A percentile compares a stretch with the other conserved stretches of the same genome.
Conservation (phyloP, 2,329 filamentous ascomycete species). For the Chaetomium strumarium region DNA sequence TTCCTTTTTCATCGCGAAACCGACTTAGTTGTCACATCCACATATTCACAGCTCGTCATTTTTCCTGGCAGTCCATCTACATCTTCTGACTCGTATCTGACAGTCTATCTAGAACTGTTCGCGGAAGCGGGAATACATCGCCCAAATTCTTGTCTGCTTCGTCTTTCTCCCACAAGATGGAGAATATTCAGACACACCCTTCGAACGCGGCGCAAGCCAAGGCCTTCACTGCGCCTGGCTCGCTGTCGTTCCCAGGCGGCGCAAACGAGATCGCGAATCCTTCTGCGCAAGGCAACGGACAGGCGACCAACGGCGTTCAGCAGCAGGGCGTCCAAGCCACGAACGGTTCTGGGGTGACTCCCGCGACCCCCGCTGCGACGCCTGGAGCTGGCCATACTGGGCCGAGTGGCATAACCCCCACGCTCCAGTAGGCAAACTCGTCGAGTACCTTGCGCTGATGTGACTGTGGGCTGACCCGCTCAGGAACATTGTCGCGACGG, state of each 20-base stretch:
- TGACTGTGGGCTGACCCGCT: slow-evolving; percentile 49
- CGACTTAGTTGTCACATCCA: not conserved
- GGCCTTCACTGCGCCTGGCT: slow-evolving; percentile 88
- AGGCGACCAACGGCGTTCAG: slow-evolving; percentile 41
- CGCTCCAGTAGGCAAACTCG: slow-evolving; percentile 85
- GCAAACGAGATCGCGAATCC: slow-evolving; percentile 77
- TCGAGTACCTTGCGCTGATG: slow-evolving; percentile 30
- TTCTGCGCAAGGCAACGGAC: slow-evolving; percentile 50
- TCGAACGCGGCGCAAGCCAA: slow-evolving; percentile 88
- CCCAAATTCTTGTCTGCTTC: slow-evolving; percentile 8
- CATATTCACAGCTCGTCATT: not conserved
- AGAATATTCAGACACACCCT: slow-evolving; percentile 86
- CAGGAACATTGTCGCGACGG: slow-evolving; percentile 95
- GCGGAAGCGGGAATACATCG: slow-evolving; percentile 10
- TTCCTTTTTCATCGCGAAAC: not conserved
- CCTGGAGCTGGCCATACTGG: slow-evolving; percentile 76
- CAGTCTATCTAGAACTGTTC: slow-evolving; percentile 26
- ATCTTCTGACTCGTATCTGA: slow-evolving; percentile 10
- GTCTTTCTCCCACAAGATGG: slow-evolving; percentile 53
- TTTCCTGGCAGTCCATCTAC: not conserved
- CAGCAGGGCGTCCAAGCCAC: slow-evolving; percentile 54
- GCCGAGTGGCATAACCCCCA: slow-evolving; percentile 78
- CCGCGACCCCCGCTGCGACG: slow-evolving; percentile 85
- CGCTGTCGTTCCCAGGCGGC: slow-evolving; percentile 84
- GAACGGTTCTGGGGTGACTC: slow-evolving; percentile 74